These are phyloP conservation scores for Jacaranda mimosifolia DNA, from an alignment of 257 asterid species.

Conservation along the genomic window DNA sequence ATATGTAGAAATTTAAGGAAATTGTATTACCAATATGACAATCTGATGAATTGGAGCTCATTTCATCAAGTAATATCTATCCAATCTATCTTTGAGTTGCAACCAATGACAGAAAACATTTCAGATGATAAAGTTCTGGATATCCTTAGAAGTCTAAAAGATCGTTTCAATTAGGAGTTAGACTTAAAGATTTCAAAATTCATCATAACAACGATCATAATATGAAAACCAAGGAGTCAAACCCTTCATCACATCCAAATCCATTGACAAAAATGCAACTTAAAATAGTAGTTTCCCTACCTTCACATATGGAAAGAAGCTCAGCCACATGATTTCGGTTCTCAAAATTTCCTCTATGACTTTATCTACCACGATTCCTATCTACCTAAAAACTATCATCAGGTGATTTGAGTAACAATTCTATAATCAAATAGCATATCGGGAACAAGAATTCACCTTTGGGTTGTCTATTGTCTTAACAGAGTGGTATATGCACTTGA, in stretches of 20 bases:
- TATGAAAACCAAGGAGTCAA: neutral
- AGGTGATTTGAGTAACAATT: conserved; percentile 7
- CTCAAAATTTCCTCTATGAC: conserved; percentile 37
- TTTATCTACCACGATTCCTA: conserved; percentile 83
- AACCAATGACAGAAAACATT: conserved; percentile 28
- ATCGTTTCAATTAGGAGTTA: neutral
- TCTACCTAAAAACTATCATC: conserved; percentile 45
- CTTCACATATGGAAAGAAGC: conserved; percentile 81
- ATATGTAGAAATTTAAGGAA: neutral
- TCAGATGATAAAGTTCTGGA: neutral
- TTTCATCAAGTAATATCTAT: conserved; percentile 68
- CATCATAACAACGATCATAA: neutral
- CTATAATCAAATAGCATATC: neutral
- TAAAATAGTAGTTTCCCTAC: conserved; percentile 38
- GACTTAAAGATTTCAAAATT: neutral
- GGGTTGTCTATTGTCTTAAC: conserved; percentile 81
- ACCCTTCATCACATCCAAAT: neutral
- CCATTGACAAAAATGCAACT: neutral
- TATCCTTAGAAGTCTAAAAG: neutral
- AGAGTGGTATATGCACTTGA: conserved; percentile 66
- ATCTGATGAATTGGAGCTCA: conserved; percentile 87
- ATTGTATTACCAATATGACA: conserved; percentile 70
- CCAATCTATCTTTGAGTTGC: conserved; percentile 84
- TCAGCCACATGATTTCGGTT: conserved; percentile 69
- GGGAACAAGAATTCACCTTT: conserved; percentile 58